These are phyloP conservation scores for Solanum hybrid DNA, from an alignment of 305 asterid genomes.

Conservation along the genomic window DNA sequence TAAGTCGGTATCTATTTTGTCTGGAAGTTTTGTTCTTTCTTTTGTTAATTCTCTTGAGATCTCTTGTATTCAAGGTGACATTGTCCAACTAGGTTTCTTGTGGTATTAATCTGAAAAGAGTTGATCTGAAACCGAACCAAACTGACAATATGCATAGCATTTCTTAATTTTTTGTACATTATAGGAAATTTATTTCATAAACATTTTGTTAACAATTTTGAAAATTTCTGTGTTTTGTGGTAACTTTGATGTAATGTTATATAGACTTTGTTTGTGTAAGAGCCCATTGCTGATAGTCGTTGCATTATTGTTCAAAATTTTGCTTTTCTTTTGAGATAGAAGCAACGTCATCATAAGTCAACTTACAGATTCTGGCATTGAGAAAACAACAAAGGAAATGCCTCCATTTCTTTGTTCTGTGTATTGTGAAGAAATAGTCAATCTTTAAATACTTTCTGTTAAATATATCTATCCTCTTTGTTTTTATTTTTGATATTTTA, in stretches of 20 bases:
- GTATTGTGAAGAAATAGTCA: neutral
- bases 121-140: neutral
- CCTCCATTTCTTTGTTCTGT: neutral
- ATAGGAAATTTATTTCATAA: no score
- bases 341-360: neutral
- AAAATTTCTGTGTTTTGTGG: neutral
- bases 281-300: neutral
- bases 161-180: neutral
- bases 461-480: no score
- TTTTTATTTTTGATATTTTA: no score
- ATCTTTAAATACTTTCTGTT: neutral
- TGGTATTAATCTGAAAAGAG: neutral
- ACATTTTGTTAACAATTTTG: no score
- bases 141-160: neutral
- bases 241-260: no score
- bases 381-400: neutral
- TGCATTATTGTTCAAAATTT: neutral
- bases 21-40: neutral
- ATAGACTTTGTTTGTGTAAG: neutral
- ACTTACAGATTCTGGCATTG: neutral
- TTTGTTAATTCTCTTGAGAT: neutral
- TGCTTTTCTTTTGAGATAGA: neutral
- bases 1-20: neutral
- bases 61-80: neutral
- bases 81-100: neutral